A percentile compares a stretch with the other conserved stretches of the same genome.
Evolutionary conservation across 129 eudicot species (phyloP).

Genomic region (Escallonia rubra): DNA sequence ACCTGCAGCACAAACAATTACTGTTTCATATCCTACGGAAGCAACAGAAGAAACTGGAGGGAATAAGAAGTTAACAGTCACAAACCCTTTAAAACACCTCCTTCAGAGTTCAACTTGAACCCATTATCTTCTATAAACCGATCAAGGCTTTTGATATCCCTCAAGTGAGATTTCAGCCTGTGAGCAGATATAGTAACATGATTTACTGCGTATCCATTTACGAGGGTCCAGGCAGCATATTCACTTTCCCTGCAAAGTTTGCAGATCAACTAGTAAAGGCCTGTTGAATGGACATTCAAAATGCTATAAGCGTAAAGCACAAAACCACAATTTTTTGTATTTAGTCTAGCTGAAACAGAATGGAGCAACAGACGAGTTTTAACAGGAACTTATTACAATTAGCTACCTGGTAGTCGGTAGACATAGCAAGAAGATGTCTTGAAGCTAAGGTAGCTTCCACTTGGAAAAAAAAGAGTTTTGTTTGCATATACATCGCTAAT

Average conservation of each 20-base stretch:
- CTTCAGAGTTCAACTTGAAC: slow-evolving; percentile 90
- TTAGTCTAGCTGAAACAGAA: not conserved
- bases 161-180: slow-evolving; percentile 57
- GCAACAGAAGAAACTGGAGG: not conserved
- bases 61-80: not conserved
- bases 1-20: too few species aligned
- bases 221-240: slow-evolving; percentile 98
- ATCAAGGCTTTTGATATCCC: slow-evolving; percentile 54
- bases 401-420: not conserved
- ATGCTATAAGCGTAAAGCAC: not conserved
- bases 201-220: slow-evolving; percentile 79
- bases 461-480: not conserved
- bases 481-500: not conserved
- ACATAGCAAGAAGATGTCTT: not conserved
- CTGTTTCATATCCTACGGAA: too few species aligned
- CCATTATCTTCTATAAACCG: slow-evolving; percentile 69
- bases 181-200: slow-evolving; percentile 92
- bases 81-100: slow-evolving; percentile 85
- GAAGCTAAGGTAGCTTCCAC: not conserved
- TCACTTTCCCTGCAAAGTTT: slow-evolving; percentile 71
- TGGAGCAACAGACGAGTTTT: not conserved
- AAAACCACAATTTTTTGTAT: not conserved
- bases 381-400: not conserved
- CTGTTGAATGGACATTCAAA: not conserved
- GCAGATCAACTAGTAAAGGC: not conserved